Base-by-base conservation (phyloP, 768 basidiomycete genomes). In the Tephrocybe sp. region DNA sequence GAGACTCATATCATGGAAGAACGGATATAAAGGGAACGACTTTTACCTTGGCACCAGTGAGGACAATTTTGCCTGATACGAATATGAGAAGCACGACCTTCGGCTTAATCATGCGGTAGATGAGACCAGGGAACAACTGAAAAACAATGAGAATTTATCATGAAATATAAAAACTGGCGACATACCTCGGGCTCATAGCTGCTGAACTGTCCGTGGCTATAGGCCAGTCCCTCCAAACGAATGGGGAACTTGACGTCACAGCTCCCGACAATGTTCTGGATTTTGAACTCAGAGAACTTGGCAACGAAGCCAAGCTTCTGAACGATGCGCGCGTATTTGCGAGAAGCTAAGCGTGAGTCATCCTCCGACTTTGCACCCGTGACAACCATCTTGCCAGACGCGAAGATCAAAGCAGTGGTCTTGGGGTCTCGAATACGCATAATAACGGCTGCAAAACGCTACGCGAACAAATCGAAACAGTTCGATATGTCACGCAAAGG, bases 381-480 rank as follows among this genome's bases (percentile, higher is more conserved):
- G 51, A 98, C 96, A 68, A 99, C 97, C 92, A 99, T 98, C 83
- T 98, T 99, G 65, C 97, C 97, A 50, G 93, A 96, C 27, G 97
- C 97, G 70, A 99, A 99, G 70, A 99, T 98, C 60, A 99, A 84
- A 19, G 96, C 97, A 44, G 97, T 99, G 52, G 97, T 99, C 79
- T 99, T 99, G 43, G 97, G 97, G 61, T 98, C 97, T 59, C 97
- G 94, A 65, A 99, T 98, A 70, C 97, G 92, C 97, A 99, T 99
- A 74, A 99, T 98, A 60, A 98, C 97, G 53, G 97, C 97, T 60
- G 96, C 97, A 77, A 99, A 99, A 87, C 97, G 97, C 97, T 99
- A 76, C 48, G 73, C 68, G 74, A 71, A 76, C 71, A 78, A 74
- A 72, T 74, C 75, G 72, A 77, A 47, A 74, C 74, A 82, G 81